Percentiles rank a stretch among this genome's conserved stretches.
phyloP scores from a whole-genome alignment of 225 moss, liverwort and hornwort species.

The Physcomitrellopsis africana region DNA sequence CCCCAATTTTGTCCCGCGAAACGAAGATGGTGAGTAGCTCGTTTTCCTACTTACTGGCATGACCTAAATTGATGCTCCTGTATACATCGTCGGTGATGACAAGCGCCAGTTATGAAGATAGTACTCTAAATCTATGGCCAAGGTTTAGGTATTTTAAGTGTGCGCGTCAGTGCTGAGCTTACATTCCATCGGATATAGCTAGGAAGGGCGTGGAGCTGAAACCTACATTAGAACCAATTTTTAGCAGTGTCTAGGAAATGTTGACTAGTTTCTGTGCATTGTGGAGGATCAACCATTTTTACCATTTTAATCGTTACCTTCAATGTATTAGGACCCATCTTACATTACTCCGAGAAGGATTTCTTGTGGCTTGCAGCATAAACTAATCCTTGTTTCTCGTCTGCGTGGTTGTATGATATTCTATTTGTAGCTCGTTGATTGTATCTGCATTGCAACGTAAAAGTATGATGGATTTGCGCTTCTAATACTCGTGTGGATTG shows the following conservation, averaged over 20 bases:
- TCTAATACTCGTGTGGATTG: background rate
- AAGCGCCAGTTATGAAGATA: slow-evolving; percentile 3
- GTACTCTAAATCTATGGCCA: slow-evolving; percentile 21
- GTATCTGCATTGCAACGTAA: too few species aligned
- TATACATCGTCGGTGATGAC: background rate
- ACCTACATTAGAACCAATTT: background rate
- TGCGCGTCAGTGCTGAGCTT: background rate
- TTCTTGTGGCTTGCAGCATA: background rate
- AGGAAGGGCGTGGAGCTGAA: background rate
- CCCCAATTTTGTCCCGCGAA: too few species aligned
- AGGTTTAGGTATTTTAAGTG: background rate
- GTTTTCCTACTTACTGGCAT: too few species aligned
- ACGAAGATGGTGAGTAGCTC: too few species aligned
- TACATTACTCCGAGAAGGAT: background rate
- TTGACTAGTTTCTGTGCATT: too few species aligned
- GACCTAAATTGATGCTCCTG: too few species aligned
- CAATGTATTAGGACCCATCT: background rate
- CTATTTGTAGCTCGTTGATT: too few species aligned
- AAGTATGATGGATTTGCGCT: background rate
- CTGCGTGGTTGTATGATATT: background rate
- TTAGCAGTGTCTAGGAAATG: too few species aligned
- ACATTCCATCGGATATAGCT: background rate
- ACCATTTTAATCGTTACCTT: background rate
- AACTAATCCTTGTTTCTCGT: background rate
- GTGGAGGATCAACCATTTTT: too few species aligned